Percentiles rank a stretch among this genome's conserved stretches.
Evolutionary conservation across 192 early-diverging fungal genomes (phyloP).

Genomic region (Coemansia javaensis): DNA sequence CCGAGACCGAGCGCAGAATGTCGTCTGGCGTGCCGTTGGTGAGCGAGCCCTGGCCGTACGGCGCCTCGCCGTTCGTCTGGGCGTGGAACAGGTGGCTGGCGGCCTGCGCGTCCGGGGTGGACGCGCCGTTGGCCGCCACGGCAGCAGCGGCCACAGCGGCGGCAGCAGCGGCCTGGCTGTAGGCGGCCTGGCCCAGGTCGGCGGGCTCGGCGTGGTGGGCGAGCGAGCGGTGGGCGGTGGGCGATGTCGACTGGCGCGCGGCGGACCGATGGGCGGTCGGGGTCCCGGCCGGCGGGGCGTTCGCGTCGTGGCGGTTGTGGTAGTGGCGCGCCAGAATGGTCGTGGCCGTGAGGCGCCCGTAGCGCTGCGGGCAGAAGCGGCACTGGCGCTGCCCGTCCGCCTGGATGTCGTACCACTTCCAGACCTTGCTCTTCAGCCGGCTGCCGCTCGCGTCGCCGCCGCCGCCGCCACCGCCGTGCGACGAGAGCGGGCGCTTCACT

Average conservation of each 20-base stretch:
- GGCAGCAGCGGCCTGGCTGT: conserved; percentile 30
- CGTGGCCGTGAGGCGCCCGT: conserved; percentile 46
- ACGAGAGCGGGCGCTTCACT: conserved; percentile 20
- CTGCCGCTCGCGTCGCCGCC: conserved; percentile 19
- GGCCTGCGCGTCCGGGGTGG: conserved; percentile 18
- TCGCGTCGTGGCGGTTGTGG: conserved; percentile 39
- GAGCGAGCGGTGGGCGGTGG: background rate
- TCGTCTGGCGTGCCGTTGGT: conserved; percentile 24
- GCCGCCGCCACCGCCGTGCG: too few relatives aligned
- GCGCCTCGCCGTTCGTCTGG: conserved; percentile 21
- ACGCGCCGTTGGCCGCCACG: conserved; percentile 11
- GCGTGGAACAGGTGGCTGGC: conserved; percentile 21
- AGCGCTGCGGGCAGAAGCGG: conserved; percentile 41
- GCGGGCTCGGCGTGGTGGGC: background rate
- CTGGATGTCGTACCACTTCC: conserved; percentile 47
- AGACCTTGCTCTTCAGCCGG: conserved; percentile 48
- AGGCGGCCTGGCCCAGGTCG: conserved; percentile 17
- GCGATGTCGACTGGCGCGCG: background rate
- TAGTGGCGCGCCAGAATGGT: conserved; percentile 48
- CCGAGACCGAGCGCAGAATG: conserved; percentile 25
- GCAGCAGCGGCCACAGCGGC: conserved; percentile 33
- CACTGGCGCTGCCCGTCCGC: conserved; percentile 44
- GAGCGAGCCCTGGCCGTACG: conserved; percentile 12
- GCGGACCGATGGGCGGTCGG: conserved; percentile 12
- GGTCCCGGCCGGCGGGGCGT: conserved; percentile 13